These are phyloP conservation scores for Otatea glauca DNA, from an alignment of 176 grass and related monocot genomes.

Conservation along the genomic window DNA sequence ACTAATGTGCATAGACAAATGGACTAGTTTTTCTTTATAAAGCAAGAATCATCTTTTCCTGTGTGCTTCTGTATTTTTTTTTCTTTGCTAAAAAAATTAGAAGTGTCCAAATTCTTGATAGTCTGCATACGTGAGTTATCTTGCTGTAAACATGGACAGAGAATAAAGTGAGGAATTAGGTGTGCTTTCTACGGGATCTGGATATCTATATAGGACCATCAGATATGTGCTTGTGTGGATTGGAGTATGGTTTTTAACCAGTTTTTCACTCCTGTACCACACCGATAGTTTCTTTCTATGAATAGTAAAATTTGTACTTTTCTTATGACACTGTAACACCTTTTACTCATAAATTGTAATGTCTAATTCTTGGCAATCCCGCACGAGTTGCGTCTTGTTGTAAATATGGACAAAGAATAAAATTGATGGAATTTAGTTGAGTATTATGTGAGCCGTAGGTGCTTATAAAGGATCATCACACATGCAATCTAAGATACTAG, in stretches of 20 bases:
- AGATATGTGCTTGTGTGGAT: neutral
- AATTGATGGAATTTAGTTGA: conserved; percentile 40
- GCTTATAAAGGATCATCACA: conserved; percentile 45
- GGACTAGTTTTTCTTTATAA: neutral
- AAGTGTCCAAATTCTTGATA: neutral
- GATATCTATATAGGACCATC: neutral
- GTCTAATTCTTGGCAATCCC: conserved; percentile 49
- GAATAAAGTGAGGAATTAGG: conserved; percentile 7
- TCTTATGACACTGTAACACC: neutral
- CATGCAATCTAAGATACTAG: neutral
- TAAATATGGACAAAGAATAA: conserved; percentile 51
- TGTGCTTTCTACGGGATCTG: neutral
- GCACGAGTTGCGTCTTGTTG: conserved; percentile 39
- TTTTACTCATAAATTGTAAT: neutral
- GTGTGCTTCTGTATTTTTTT: neutral
- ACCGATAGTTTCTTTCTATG: neutral
- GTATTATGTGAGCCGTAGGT: conserved; percentile 3
- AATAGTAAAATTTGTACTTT: neutral
- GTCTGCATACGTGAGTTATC: conserved; percentile 14
- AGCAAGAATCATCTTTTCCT: neutral
- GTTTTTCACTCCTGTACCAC: neutral
- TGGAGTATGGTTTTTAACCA: neutral
- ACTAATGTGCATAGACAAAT: neutral
- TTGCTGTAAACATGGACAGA: conserved; percentile 4
- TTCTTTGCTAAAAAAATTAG: neutral